Evolutionary conservation across 371 early-diverging fungal species (phyloP), one percentile per base, ranked within the genome.

Genomic region (Amoeboaphelidium protococcarum): DNA sequence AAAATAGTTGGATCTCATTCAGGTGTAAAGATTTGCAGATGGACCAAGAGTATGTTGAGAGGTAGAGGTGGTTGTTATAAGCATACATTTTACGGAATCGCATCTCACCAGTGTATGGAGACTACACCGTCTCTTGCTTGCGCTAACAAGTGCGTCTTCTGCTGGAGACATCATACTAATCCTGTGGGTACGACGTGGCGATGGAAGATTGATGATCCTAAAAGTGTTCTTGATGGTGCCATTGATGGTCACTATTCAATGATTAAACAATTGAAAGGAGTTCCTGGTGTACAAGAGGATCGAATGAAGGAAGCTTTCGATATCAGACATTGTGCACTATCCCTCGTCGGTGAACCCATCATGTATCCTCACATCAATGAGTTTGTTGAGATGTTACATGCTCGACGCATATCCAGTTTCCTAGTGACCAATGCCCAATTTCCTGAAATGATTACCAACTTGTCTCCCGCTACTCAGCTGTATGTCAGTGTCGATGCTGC

Each of bases 281-380:
- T 78, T 1, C 80, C 82, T 12, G 80, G 79, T 12, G 79, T 78
- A 44, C 71, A 67, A 42, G 68, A 76, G 13, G 77, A 78, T 40
- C 67, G 76, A 41, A 76, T 77, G 55, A 63, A 78, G 45, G 80
- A 82, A 52, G 82, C 79, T 2, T 63, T 65, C 2, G 63, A 67
- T 31, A 68, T 75, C 44, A 64, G 65, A 40, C 80, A 80, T 50
- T 78, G 78, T 54, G 80, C 80, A 16, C 57, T 80, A 44, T 75
- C 75, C 19, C 54, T 62, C 41, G 49, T 51, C 3, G 80, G 80
- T 23, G 79, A 82, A 49, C 82, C 82, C 20, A 79, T 82, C 50
- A 77, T 78, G 75, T 82, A 82, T 56, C 80, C 79, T 13, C 70
- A 76, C 42, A 82, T 82, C 64, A 82, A 82, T 52, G 78, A 80